Base-by-base conservation (phyloP, 2,329 filamentous ascomycete genomes). In the Cladosporium colombiae region DNA sequence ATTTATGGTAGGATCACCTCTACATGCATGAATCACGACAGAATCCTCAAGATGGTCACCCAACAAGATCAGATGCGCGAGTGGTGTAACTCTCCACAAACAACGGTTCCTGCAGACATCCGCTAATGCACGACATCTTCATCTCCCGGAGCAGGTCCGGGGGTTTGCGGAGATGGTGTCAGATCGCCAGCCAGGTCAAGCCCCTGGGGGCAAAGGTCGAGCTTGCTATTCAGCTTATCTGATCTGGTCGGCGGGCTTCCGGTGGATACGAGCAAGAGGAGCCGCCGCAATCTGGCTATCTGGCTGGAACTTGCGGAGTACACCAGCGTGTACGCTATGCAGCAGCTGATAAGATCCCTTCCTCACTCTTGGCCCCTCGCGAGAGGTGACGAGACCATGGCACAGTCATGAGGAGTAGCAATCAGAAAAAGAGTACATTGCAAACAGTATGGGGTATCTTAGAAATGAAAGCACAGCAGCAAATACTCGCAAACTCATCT, bases 401-500 rank as follows among this genome's bases (percentile, higher is more conserved):
- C 40, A 5, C 40, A 46, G 40, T 8, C 8, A 21, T 46, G n/a
- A 46, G n/a, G n/a, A 46, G 8, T 46, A 46, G 40, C 40, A 21
- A n/a, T 57, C 55, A 49, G 18, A 16, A 40, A 44, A 40, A 44
- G 29, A 31, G 25, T n/a, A 21, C 40, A 56, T 63, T 56, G 61
- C 61, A 55, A 46, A 46, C 37, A 27, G 14, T 56, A 33, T 63
- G 35, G 61, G 61, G 61, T 63, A 63, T 63, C 61, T 53, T 52
- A 62, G 46, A 40, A 27, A 33, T 63, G 10, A n/a, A 23, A 29
- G 14, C 46, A 46, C 7, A 29, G 25, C 27, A 21, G 27, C 49
- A 56, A 37, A 25, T n/a, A 16, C 73, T 71, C 60, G n/a, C 70
- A 21, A 66, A 33, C 61, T 11, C 31, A 44, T 16, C 18, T 66